Conservation (phyloP, 148 eudicot genomes). For the Beta vulgaris region DNA sequence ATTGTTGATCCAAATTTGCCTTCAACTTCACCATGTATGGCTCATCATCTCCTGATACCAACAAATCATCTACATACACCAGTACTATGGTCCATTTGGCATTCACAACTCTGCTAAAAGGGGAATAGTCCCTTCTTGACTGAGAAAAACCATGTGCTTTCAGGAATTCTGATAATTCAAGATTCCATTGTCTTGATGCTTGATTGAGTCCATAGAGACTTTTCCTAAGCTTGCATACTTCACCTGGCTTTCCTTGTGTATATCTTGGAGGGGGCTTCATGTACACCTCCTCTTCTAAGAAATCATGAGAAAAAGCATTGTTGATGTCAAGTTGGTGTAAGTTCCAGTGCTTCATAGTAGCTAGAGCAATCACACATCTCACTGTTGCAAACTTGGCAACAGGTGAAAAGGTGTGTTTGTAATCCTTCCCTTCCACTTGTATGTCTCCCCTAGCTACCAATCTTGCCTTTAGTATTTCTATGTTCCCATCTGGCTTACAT, state of each 20-base stretch:
- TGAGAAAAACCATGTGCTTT: not conserved
- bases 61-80: not conserved
- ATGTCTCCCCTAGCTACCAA: not conserved
- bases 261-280: not conserved
- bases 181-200: constrained; percentile 9
- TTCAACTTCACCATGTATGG: not conserved
- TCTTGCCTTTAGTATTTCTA: not conserved
- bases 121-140: not conserved
- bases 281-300: not conserved
- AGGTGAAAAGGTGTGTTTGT: no score
- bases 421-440: not conserved
- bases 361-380: no score
- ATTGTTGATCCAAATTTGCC: not conserved
- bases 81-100: not conserved
- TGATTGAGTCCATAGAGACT: not conserved
- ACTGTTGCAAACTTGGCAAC: no score
- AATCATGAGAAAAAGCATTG: not conserved
- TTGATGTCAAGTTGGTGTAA: not conserved
- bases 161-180: not conserved
- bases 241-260: not conserved
- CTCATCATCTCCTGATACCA: not conserved
- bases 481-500: not conserved
- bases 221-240: not conserved
- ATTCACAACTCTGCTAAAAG: not conserved
- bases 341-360: not conserved